phyloP scores from a whole-genome alignment of 2,329 filamentous ascomycete species.

The Colletotrichum eremochloae region DNA sequence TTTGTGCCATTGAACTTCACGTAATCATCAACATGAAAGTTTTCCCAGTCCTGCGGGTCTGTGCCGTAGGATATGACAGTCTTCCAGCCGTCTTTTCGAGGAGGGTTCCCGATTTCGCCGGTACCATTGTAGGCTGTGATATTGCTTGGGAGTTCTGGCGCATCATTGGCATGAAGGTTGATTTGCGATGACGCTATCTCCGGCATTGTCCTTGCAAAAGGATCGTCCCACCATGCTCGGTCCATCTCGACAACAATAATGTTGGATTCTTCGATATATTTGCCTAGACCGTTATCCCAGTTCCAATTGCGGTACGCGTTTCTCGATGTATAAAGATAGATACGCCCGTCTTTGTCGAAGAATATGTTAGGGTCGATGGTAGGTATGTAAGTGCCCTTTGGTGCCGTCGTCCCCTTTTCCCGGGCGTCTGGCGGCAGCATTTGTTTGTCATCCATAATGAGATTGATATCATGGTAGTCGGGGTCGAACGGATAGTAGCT shows the following conservation, averaged over 20 bases:
- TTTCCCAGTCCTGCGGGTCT: conserved; percentile 53
- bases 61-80: conserved; percentile 53
- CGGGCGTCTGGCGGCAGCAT: conserved; percentile 50
- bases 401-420: conserved; percentile 47
- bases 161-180: conserved; percentile 48
- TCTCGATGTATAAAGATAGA: conserved; percentile 49
- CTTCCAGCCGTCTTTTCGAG: conserved; percentile 54
- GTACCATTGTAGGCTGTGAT: conserved; percentile 53
- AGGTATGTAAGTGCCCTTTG: conserved; percentile 53
- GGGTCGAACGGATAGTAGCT: conserved; percentile 54
- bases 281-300: conserved; percentile 50
- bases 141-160: conserved; percentile 46
- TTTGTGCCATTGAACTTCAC: conserved; percentile 50
- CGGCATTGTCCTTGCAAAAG: conserved; percentile 51
- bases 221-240: conserved; percentile 53
- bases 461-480: conserved; percentile 53
- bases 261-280: conserved; percentile 55
- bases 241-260: conserved; percentile 54
- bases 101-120: conserved; percentile 50
- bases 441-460: conserved; percentile 54
- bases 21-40: conserved; percentile 53
- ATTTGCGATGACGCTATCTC: conserved; percentile 49
- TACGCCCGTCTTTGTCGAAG: conserved; percentile 42
- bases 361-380: conserved; percentile 45
- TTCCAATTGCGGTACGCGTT: conserved; percentile 56